Percentiles rank a stretch among this genome's conserved stretches.
Evolutionary conservation across 2,329 filamentous ascomycete genomes (phyloP).

Genomic region (Neopestalotiopsis sp.): DNA sequence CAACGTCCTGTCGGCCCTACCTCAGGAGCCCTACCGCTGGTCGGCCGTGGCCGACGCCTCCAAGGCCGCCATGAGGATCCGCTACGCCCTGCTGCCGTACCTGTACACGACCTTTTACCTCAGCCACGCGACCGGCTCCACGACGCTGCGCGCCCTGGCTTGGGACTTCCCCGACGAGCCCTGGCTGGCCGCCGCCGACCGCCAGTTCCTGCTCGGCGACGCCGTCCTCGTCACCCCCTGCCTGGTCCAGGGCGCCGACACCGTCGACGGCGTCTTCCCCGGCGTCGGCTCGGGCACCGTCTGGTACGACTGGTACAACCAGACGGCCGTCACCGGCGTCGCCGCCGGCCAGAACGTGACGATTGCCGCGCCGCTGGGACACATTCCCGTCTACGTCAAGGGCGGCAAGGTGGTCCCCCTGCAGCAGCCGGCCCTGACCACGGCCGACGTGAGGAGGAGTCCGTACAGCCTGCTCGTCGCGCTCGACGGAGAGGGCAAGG

Average conservation of each 20-base stretch:
- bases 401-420: conserved; percentile 71
- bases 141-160: conserved; percentile 73
- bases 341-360: conserved; percentile 43
- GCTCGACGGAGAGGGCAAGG: conserved; percentile 57
- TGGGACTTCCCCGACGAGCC: conserved; percentile 80
- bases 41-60: conserved; percentile 66
- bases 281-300: conserved; percentile 62
- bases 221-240: conserved; percentile 71
- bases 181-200: conserved; percentile 67
- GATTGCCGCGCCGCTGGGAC: conserved; percentile 55
- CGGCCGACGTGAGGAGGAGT: conserved; percentile 63
- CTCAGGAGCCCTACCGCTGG: conserved; percentile 78
- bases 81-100: conserved; percentile 75
- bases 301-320: conserved; percentile 86
- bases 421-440: conserved; percentile 73
- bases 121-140: conserved; percentile 68
- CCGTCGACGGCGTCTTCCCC: conserved; percentile 72
- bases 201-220: conserved; percentile 74
- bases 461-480: conserved; percentile 72
- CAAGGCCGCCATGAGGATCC: conserved; percentile 70
- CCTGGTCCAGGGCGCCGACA: conserved; percentile 63
- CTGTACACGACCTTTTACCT: conserved; percentile 76
- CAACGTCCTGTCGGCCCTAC: conserved; percentile 63
- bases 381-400: conserved; percentile 75
- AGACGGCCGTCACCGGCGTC: conserved; percentile 51